These are phyloP conservation scores for Phalaenopsis hybrid DNA, from an alignment of 116 monocot species.

Conservation along the genomic window DNA sequence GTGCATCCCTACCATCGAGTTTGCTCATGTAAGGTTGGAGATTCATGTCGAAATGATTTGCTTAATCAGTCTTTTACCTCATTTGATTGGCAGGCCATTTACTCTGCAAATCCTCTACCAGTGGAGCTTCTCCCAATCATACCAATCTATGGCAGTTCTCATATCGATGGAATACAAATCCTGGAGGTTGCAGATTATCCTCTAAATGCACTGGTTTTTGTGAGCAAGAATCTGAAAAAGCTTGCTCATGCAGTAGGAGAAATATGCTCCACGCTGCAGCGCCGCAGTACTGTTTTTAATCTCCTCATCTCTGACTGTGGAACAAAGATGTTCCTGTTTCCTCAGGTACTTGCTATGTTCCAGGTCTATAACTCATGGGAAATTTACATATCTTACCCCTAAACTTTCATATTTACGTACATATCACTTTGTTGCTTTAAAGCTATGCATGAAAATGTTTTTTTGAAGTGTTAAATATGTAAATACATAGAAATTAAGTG, in stretches of 20 bases:
- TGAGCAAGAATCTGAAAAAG: constrained; percentile 22
- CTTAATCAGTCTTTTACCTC: not conserved
- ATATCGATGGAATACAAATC: constrained; percentile 22
- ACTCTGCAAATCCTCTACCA: constrained; percentile 54
- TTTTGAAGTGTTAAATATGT: no score
- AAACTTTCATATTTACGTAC: no score
- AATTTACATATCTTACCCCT: no score
- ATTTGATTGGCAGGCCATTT: constrained; percentile 41
- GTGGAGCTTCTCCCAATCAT: constrained; percentile 40
- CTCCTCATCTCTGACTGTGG: constrained; percentile 52
- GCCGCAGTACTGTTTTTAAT: constrained; percentile 29
- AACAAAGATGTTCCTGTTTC: constrained; percentile 59
- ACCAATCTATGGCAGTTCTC: constrained; percentile 19
- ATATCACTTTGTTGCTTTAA: no score
- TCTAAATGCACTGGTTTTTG: constrained; percentile 43
- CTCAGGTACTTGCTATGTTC: constrained; percentile 39
- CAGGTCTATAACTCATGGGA: not conserved
- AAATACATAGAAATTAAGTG: no score
- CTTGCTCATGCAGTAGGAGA: constrained; percentile 32
- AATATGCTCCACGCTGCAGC: constrained; percentile 32
- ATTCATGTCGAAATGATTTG: not conserved
- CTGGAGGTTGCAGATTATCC: constrained; percentile 55
- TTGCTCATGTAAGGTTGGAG: not conserved
- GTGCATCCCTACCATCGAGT: no score
- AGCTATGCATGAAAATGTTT: no score